Percentiles rank a stretch among this genome's conserved stretches.
phyloP scores from a whole-genome alignment of 2,329 filamentous ascomycete genomes.

The Paracamarosporium sp. region DNA sequence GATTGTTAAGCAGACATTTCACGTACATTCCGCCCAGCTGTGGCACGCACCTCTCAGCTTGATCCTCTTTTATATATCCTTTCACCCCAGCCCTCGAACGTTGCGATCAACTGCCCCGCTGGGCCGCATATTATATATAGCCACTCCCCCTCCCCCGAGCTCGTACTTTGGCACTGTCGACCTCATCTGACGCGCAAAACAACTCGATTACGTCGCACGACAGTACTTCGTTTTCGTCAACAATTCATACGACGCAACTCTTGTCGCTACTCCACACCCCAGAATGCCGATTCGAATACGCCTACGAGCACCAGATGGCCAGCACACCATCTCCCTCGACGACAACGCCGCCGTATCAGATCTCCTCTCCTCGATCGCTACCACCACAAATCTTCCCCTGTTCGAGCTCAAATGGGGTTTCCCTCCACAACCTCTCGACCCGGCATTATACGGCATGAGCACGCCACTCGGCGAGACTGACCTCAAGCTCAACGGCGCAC shows the following conservation, averaged over 20 bases:
- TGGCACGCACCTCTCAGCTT: not conserved
- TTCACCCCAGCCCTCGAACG: constrained; percentile 8
- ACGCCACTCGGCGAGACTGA: constrained; percentile 63
- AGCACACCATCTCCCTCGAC: constrained; percentile 71
- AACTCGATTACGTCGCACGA: too few relatives aligned
- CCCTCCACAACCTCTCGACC: constrained; percentile 74
- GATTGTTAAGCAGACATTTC: constrained; percentile 1
- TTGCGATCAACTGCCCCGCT: constrained; percentile 9
- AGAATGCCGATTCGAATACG: constrained; percentile 71
- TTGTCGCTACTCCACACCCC: constrained; percentile 7
- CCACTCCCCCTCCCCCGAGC: not conserved
- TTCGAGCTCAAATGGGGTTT: constrained; percentile 87
- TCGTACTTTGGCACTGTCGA: not conserved
- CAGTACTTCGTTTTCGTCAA: too few relatives aligned
- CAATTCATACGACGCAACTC: not conserved
- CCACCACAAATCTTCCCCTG: constrained; percentile 67
- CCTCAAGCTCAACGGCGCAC: constrained; percentile 70
- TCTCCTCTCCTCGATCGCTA: constrained; percentile 66
- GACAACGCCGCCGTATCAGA: constrained; percentile 71
- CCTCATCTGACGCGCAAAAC: not conserved
- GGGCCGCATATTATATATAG: constrained; percentile 1
- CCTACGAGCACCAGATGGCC: constrained; percentile 76
- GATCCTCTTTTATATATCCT: not conserved
- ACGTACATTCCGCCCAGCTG: not conserved
- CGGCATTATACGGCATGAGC: constrained; percentile 59